Conservation (phyloP, 768 basidiomycete genomes). For the Calocera viscosa region DNA sequence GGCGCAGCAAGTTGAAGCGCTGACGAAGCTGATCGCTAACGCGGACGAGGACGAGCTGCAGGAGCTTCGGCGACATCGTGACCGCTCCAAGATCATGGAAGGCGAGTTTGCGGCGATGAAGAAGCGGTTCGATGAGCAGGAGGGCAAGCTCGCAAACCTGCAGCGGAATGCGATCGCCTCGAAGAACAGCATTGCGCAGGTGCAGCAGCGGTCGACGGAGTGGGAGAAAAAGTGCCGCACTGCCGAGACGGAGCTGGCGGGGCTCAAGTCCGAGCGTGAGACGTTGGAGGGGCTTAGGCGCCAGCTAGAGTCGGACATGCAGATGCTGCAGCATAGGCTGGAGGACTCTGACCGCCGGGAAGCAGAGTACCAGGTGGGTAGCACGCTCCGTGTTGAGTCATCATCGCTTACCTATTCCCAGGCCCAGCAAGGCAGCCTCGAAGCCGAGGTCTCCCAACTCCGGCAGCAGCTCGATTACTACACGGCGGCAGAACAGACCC, state of each 20-base stretch:
- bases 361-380: conserved; percentile 49
- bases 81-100: conserved; percentile 47
- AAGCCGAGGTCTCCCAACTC: conserved; percentile 44
- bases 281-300: conserved; percentile 50
- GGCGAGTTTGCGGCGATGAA: conserved; percentile 53
- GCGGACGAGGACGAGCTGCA: conserved; percentile 59
- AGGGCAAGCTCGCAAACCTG: conserved; percentile 35
- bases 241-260: conserved; percentile 50
- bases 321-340: conserved; percentile 53
- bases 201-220: conserved; percentile 65
- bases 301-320: conserved; percentile 60
- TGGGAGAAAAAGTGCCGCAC: conserved; percentile 73
- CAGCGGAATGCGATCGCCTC: conserved; percentile 47
- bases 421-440: conserved; percentile 43
- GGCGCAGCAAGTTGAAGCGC: conserved; percentile 57
- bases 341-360: conserved; percentile 65
- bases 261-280: conserved; percentile 48
- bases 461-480: background rate
- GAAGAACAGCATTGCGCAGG: conserved; percentile 52
- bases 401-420: conserved; percentile 26
- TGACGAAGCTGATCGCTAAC: conserved; percentile 49
- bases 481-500: background rate
- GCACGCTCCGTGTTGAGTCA: background rate
- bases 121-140: conserved; percentile 61
- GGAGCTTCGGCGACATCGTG: conserved; percentile 53